Evolutionary conservation across 495 filamentous ascomycete species (phyloP).

Genomic region (Tetracladium marchalianum): DNA sequence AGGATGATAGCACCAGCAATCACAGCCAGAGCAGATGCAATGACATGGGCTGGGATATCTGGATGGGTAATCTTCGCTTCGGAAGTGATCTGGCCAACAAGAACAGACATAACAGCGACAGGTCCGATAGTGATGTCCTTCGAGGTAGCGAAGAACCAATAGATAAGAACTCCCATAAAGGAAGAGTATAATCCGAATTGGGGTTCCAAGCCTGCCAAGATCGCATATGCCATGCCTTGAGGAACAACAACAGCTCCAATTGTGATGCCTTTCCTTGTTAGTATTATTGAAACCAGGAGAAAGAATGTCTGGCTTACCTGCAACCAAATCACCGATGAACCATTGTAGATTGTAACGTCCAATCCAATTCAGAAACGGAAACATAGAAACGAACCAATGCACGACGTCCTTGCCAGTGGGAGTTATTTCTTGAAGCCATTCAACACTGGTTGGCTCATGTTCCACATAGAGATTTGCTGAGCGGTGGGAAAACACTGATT

Average conservation of each 20-base stretch:
- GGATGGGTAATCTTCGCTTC: conserved; percentile 47
- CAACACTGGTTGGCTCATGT: conserved; percentile 60
- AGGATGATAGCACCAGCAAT: conserved; percentile 75
- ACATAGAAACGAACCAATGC: conserved; percentile 57
- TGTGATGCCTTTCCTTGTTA: conserved; percentile 57
- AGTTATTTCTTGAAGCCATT: conserved; percentile 56
- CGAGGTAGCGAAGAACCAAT: conserved; percentile 98
- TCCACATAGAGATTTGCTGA: conserved; percentile 79
- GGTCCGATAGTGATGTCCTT: conserved; percentile 99
- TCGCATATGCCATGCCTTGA: conserved; percentile 95
- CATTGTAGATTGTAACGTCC: conserved; percentile 79
- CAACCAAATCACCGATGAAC: conserved; percentile 80
- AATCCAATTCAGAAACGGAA: conserved; percentile 88
- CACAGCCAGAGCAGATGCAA: conserved; percentile 74
- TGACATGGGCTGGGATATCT: conserved; percentile 45
- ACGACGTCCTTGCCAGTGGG: conserved; percentile 45
- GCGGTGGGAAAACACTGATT: conserved; percentile 68
- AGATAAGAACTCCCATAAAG: conserved; percentile 92
- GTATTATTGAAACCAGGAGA: background rate
- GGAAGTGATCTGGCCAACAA: conserved; percentile 71
- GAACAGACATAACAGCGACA: conserved; percentile 89
- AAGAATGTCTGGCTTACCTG: conserved; percentile 47
- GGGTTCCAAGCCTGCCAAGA: conserved; percentile 63
- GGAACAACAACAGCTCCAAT: conserved; percentile 94
- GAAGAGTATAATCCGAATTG: conserved; percentile 93